A percentile compares a stretch with the other conserved stretches of the same genome.
Conservation (phyloP, 2,329 filamentous ascomycete species). For the Lomentospora prolificans region DNA sequence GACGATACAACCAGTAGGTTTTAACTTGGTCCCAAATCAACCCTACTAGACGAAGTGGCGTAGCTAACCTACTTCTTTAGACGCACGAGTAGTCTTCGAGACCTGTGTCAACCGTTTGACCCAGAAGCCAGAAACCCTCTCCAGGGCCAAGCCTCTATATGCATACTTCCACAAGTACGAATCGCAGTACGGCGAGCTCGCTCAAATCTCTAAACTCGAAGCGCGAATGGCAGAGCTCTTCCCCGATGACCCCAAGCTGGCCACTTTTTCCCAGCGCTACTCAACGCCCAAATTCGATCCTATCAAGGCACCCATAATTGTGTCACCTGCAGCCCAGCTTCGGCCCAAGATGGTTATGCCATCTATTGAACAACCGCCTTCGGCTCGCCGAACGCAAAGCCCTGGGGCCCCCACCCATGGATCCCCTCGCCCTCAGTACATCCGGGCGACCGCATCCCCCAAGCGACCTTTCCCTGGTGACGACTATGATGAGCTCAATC, state of each 20-base stretch:
- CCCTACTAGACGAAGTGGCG: background rate
- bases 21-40: background rate
- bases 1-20: constrained; percentile 86
- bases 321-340: constrained; percentile 73
- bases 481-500: constrained; percentile 58
- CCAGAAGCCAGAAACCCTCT: constrained; percentile 61
- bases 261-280: constrained; percentile 68
- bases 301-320: constrained; percentile 67
- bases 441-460: constrained; percentile 41
- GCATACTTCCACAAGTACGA: constrained; percentile 93
- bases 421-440: constrained; percentile 35
- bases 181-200: constrained; percentile 84
- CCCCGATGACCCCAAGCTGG: constrained; percentile 70
- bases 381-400: constrained; percentile 29
- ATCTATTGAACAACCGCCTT: constrained; percentile 41
- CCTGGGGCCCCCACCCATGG: constrained; percentile 24
- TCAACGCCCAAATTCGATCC: constrained; percentile 67
- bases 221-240: constrained; percentile 90
- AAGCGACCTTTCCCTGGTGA: constrained; percentile 55
- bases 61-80: constrained; percentile 31
- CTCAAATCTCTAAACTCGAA: constrained; percentile 84
- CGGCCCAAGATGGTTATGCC: constrained; percentile 49
- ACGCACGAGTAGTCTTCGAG: constrained; percentile 92
- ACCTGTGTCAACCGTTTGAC: constrained; percentile 79
- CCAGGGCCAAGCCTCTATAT: constrained; percentile 77